Base-by-base conservation (phyloP, 306 rosid species). In the Begonia loranthoides region DNA sequence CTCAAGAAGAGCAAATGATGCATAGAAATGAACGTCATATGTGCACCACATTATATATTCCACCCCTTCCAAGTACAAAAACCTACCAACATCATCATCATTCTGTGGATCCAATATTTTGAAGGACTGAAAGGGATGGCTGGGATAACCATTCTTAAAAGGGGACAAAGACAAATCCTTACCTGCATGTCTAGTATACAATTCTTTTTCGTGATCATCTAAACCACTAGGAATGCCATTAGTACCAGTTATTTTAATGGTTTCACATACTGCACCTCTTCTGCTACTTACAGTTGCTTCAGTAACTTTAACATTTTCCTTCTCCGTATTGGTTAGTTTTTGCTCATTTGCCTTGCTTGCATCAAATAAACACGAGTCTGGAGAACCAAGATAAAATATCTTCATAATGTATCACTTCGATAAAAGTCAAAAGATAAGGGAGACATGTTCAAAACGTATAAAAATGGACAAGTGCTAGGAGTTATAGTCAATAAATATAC, bases 41-140 rank as follows among this genome's bases (percentile, higher is more conserved):
- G 99, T 90, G 82, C 84, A 76, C 99, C 99, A 90, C 99, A 90
- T 86, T 59, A 86, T 63, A 68, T 90, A 90, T 64, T 90, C 99
- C 49, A 90, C 83, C 28, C 99, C 99, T 78, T 90, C 99, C 80
- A 90, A 76, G 76, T 90, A 90, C 60, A 90, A 77, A 66, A 90
- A 90, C 65, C 99, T 82, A 57, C 99, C 99, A 5, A 75, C 99
- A 59, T 90, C 94, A 50, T 84, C 84, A 5, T 53, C 55, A 66
- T 73, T 59, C 49, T 67, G 69, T 9, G 63, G 76, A 33, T 68
- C 72, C 60, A 50, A 55, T 58, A 51, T 51, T 55, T 52, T 56
- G 34, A 36, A 59, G 46, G 57, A 39, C 45, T 48, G 70, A 34
- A 17, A 49, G 10, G 68, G 17, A 52, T 49, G 50, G 48, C 50